Evolutionary conservation across 1,284 basidiomycete genomes (phyloP), one percentile per base, ranked within the genome.

Genomic region (Grifola frondosa): DNA sequence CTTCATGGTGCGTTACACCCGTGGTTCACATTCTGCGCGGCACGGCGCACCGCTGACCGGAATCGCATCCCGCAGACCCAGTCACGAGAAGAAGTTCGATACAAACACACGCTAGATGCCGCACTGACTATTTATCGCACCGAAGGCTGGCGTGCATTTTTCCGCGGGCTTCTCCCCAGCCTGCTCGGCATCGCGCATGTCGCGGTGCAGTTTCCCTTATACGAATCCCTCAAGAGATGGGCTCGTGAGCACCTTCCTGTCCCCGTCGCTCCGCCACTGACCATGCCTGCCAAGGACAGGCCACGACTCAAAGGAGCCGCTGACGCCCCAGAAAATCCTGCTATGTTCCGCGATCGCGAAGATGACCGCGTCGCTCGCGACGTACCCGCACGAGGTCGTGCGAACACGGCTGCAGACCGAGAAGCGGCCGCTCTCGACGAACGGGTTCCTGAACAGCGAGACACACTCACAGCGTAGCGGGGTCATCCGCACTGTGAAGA

Each of bases 351-450:
- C 90, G 7, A 68, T 83, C 16, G 87, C 92, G 24, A 97, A 97
- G 66, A 96, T 97, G 90, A 84, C 89, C 2, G 95, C 94, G 3
- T 94, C 92, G 10, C 71, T 97, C 19, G 86, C 87, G 19, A 97
- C 95, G 22, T 97, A 97, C 65, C 95, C 95, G 0, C 94, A 97
- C 65, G 94, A 97, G 67, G 95, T 97, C 30, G 77, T 97, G 15
- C 87, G 94, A 9, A 97, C 94, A 20, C 81, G 93, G 5, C 69
- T 97, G 26, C 94, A 97, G 67, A 92, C 93, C 5, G 84, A 87
- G 56, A 78, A 81, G 42, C 75, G 78, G 44, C 80, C 80, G 30
- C 65, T 85, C 30, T 69, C 73, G 30, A 71, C 76, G 44, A 74
- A 75, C 42, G 59, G 74, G 50, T 77, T 45, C 10, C 37, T 48